phyloP scores from a whole-genome alignment of 495 filamentous ascomycete species.

The Lasiosphaeria ovina region DNA sequence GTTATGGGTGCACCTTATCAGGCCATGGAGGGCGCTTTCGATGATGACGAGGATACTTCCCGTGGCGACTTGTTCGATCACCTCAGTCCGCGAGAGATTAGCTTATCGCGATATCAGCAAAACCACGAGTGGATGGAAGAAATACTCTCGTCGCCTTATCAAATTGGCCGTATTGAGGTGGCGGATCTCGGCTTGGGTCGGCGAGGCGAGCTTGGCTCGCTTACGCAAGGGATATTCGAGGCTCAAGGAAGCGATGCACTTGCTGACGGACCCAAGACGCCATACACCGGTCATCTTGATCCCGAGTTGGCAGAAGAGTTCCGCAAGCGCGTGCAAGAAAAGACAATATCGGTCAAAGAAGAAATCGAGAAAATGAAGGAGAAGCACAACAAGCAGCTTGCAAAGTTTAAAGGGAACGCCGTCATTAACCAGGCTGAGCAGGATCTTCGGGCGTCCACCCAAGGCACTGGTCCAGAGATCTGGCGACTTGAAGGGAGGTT shows the following conservation, averaged over 20 bases:
- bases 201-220: slow-evolving; percentile 74
- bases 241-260: slow-evolving; percentile 59
- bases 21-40: slow-evolving; percentile 56
- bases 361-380: slow-evolving; percentile 82
- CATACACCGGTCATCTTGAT: slow-evolving; percentile 61
- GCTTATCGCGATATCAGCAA: slow-evolving; percentile 77
- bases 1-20: slow-evolving; percentile 24
- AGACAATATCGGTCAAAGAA: slow-evolving; percentile 61
- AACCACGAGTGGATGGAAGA: slow-evolving; percentile 99
- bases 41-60: slow-evolving; percentile 86
- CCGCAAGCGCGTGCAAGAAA: slow-evolving; percentile 65
- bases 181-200: slow-evolving; percentile 83
- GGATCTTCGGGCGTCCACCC: slow-evolving; percentile 54
- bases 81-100: slow-evolving; percentile 83
- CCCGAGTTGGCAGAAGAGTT: slow-evolving; percentile 72
- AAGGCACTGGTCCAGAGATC: slow-evolving; percentile 56
- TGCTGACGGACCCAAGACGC: slow-evolving; percentile 41
- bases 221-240: slow-evolving; percentile 76
- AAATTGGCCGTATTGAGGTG: slow-evolving; percentile 77
- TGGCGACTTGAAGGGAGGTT: slow-evolving; percentile 64
- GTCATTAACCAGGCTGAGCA: slow-evolving; percentile 63
- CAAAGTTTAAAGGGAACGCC: slow-evolving; percentile 66
- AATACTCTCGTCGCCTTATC: slow-evolving; percentile 83
- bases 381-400: slow-evolving; percentile 70
- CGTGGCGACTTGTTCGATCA: slow-evolving; percentile 85